Conservation (phyloP, 306 rosid species). For the Prunus davidiana region DNA sequence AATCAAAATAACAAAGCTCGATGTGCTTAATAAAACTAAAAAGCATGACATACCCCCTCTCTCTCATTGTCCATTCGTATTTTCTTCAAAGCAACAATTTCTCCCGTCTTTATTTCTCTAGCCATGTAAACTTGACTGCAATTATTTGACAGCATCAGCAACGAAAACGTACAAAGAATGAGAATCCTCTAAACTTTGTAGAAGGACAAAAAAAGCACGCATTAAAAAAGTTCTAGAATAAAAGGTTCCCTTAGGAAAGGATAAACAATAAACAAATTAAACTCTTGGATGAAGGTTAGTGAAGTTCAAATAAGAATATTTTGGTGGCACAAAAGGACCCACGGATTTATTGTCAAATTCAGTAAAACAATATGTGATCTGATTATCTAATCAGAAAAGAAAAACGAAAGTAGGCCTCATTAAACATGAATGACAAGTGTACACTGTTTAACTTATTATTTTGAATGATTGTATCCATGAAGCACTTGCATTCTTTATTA, state of each 20-base stretch:
- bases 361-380: neutral
- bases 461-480: neutral
- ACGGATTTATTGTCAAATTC: neutral
- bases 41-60: constrained; percentile 38
- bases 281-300: neutral
- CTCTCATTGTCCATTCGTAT: constrained; percentile 59
- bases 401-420: neutral
- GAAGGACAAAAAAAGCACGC: neutral
- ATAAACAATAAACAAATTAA: neutral
- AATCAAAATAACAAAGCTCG: neutral
- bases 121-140: constrained; percentile 64
- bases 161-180: neutral
- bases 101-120: constrained; percentile 45
- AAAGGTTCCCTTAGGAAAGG: neutral
- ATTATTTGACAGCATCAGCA: neutral
- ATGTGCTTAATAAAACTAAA: constrained; percentile 7
- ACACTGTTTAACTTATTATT: neutral
- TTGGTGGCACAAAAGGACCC: neutral
- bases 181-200: neutral
- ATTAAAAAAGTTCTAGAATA: neutral
- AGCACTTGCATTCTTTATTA: neutral
- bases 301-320: neutral
- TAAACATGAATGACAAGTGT: neutral
- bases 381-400: neutral
- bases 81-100: constrained; percentile 53